Evolutionary conservation across 164 flowering plant species (phyloP), one percentile per base, ranked within the genome.

Genomic region (Sextonia rubra): DNA sequence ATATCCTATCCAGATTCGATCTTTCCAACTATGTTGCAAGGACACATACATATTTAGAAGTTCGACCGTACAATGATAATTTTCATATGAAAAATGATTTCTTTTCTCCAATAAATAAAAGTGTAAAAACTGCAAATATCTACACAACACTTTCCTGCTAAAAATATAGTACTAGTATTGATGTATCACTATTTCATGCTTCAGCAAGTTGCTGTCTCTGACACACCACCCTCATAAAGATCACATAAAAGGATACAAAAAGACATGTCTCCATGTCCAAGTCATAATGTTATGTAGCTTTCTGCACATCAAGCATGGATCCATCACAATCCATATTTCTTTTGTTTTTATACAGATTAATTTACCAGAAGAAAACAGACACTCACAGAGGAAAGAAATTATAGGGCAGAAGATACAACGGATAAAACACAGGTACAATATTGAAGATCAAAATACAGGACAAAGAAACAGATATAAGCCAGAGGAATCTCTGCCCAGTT

Each of bases 381-480:
- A 27, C 29, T 18, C n/a, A 27, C n/a, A 18, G 2, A 29, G 30
- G 20, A 27, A 27, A 14, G 4, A 64, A 64, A 12, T n/a, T n/a
- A 18, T 8, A 27, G 20, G 30, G 30, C 37, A 64, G 27, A 64
- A 27, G 29, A 8, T 27, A 64, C 67, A 64, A 64, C 29, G 67
- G 27, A 64, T 29, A 64, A 64, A 29, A 64, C 67, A 12, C 5
- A 64, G n/a, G 26, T 62, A 64, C 44, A 29, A 8, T 20, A 64
- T 27, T 11, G 1, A 12, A 30, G 18, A 27, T 64, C 67, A 64
- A 27, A 64, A 29, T 18, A 64, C 27, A 64, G 12, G 47, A 30
- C 47, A 64, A 64, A 64, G n/a, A 15, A 64, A 64, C 67, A 25
- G 44, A 15, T 7, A 27, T 9, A n/a, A 30, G 67, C 67, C 67